Base-by-base conservation (phyloP, 768 basidiomycete species). In the Tubosaeta sp. region DNA sequence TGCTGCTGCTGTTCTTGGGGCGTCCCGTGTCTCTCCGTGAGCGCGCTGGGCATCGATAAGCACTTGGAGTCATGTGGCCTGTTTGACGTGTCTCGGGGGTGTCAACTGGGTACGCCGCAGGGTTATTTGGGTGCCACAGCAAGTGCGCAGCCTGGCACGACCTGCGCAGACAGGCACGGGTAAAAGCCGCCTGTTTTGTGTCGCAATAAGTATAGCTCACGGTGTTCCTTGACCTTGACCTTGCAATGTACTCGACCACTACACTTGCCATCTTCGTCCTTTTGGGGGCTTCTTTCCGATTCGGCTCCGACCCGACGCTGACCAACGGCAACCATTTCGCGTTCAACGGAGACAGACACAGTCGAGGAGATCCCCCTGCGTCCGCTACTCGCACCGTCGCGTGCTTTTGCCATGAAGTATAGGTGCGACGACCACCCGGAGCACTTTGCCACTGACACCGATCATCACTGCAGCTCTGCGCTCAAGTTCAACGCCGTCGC, bases 401-500 rank as follows among this genome's bases (percentile, higher is more conserved):
- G 16, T 22, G 52, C 56, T n/a, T 31, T 54, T 3, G 60, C 64
- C 10, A 69, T 71, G 68, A 71, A 71, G 49, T 69, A 59, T n/a
- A 71, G 68, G 68, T 71, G n/a, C n/a, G 48, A 18, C 30, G 14
- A 29, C 40, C 1, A 0, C 3, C 18, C 7, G 6, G 14, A 7
- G 11, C 21, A 16, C 30, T 21, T 21, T 21, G 7, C 4, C n/a
- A 25, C 24, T 39, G 43, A 54, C 45, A 4, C 39, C 35, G 19
- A 29, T 13, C 14, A 11, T 27, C 14, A 24, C 13, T 19, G 1
- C 25, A 90, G 87, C 60, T 88, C 87, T 29, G 87, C 90, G 9
- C 78, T 94, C 62, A 90, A 91, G 67, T 94, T 94, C 71, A 94
- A 94, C 59, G 88, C 90, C 3, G 87, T 93, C 22, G 76, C 90